Conservation (phyloP, 2,329 filamentous ascomycete species). For the Calonectria hawksworthii region DNA sequence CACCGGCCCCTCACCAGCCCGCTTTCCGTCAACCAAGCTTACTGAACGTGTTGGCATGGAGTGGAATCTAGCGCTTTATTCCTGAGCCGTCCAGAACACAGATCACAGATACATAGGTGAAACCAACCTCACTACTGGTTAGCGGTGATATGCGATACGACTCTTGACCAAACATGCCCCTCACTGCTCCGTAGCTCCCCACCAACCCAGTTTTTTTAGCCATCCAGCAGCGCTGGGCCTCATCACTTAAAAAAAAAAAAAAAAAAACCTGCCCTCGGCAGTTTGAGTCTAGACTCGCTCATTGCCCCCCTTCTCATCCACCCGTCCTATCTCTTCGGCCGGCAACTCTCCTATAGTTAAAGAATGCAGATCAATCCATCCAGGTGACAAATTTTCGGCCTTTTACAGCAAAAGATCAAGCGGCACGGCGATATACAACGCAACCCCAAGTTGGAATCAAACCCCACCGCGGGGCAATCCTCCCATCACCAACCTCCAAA, state of each 20-base stretch:
- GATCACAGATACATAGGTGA: background rate
- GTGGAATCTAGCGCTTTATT: background rate
- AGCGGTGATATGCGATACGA: background rate
- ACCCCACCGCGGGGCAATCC: conserved; percentile 42
- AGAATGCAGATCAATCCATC: background rate
- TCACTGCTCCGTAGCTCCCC: background rate
- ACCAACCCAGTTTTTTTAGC: background rate
- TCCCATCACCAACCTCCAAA: conserved; percentile 20
- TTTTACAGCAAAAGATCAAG: background rate
- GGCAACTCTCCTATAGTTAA: background rate
- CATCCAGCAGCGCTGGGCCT: background rate
- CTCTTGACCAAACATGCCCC: background rate
- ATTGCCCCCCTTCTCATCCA: background rate
- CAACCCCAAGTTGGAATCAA: background rate
- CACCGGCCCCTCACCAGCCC: conserved; percentile 8
- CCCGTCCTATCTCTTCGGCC: background rate
- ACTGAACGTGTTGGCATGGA: background rate
- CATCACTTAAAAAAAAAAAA: background rate
- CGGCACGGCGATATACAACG: background rate
- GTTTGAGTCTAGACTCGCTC: background rate
- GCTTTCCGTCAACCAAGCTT: background rate
- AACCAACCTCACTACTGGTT: background rate
- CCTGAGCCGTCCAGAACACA: background rate
- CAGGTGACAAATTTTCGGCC: too few relatives aligned
- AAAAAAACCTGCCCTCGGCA: background rate